These are phyloP conservation scores for Coccomyxa sp. DNA, from an alignment of 139 green algal species.

Conservation along the genomic window DNA sequence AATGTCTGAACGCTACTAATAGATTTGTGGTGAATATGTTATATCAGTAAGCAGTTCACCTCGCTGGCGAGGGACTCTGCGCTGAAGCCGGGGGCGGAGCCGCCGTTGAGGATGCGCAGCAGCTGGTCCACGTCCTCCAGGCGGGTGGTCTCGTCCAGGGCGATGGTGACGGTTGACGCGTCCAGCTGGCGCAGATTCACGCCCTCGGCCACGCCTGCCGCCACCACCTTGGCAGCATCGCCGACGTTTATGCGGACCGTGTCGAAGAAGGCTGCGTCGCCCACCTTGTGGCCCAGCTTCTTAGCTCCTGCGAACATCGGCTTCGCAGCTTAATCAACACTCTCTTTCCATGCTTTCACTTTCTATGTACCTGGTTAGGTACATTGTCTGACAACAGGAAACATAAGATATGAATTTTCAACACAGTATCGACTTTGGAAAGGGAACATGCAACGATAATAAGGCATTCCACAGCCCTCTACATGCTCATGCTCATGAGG, in stretches of 20 bases:
- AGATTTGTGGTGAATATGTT: no score
- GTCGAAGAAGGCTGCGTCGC: constrained; percentile 86
- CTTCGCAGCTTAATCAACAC: no score
- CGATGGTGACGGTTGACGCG: constrained; percentile 57
- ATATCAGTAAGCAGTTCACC: constrained; percentile 12
- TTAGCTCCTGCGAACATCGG: constrained; percentile 34
- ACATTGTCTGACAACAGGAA: neutral
- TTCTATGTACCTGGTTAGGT: neutral
- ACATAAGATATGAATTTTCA: no score
- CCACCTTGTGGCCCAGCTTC: constrained; percentile 69
- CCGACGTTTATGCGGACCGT: constrained; percentile 69
- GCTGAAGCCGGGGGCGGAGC: constrained; percentile 61
- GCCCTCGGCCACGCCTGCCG: constrained; percentile 23
- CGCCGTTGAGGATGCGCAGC: constrained; percentile 65
- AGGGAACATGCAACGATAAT: neutral
- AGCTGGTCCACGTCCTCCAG: constrained; percentile 87
- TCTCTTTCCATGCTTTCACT: neutral
- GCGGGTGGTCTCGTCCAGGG: constrained; percentile 92
- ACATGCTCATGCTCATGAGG: neutral
- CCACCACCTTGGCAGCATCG: constrained; percentile 32
- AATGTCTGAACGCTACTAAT: no score
- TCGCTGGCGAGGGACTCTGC: constrained; percentile 63
- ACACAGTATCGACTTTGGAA: no score
- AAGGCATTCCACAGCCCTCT: neutral
- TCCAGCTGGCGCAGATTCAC: constrained; percentile 89